Evolutionary conservation across 2,329 filamentous ascomycete genomes (phyloP), one percentile per base, ranked within the genome.

Genomic region (Zasmidium cellare): DNA sequence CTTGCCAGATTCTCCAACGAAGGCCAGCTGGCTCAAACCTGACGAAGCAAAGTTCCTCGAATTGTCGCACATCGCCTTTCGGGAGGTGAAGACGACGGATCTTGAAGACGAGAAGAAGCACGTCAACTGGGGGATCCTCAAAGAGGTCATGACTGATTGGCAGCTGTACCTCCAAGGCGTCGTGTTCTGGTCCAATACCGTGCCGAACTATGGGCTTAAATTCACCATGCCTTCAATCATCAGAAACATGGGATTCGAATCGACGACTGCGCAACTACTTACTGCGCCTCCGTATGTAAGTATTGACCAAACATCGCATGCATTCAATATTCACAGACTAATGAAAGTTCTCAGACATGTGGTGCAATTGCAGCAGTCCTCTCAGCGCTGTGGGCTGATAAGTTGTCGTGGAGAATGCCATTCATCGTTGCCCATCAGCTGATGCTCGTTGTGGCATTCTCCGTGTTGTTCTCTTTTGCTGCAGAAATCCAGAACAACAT

Each of bases 31-130:
- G 90, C 65, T 86, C 81, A 62, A 87, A 89, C 65, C 83, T 85
- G 1, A 89, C 83, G 1, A 82, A 84, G 9, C 76, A 86, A 51
- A 88, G 91, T 65, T 68, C 75, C 1, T 91, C 90, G 66, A 82
- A 75, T 5, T 92, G 87, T 88, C 71, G 62, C 1, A 85, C 84
- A 23, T 88, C 89, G 0, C 58, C 70, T 31, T 78, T 83, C 31
- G 88, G 86, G 0, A 72, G 1, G 51, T 56, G 23, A 61, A 56
- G 38, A 55, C 53, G 25, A 59, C 38, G 9, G 47, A 53, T 18
- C 55, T 65, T 14, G 57, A 55, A 16, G 23, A 48, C 80, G 87
- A 84, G 55, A 65, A 55, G 76, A 7, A 31, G 7, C 65, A 45
- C 0, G 64, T 78, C 74, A 22, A 79, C 45, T 71, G 69, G 70